Conservation (phyloP, 73 alveolate genomes). For the Diophrys appendiculata region DNA sequence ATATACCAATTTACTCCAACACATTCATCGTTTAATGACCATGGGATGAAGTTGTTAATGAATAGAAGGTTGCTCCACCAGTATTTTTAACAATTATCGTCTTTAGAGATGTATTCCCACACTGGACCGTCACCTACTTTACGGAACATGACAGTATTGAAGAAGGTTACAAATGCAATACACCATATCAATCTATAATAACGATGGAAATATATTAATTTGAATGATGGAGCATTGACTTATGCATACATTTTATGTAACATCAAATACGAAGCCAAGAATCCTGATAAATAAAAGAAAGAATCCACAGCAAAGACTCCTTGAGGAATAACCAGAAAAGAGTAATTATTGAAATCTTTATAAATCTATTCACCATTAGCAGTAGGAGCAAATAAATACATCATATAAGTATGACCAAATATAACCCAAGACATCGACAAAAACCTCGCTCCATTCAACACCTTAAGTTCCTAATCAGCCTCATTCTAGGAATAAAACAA, state of each 20-base stretch:
- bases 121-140: constrained; percentile 39
- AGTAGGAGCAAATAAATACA: background rate
- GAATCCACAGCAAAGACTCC: constrained; percentile 22
- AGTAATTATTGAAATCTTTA: background rate
- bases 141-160: background rate
- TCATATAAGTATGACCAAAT: constrained; percentile 15
- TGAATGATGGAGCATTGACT: background rate
- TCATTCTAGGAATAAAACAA: background rate
- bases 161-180: background rate
- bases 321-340: constrained; percentile 8
- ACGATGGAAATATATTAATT: constrained; percentile 33
- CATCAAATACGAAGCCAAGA: constrained; percentile 2
- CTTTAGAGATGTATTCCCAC: background rate
- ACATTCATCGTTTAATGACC: constrained; percentile 8
- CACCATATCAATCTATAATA: constrained; percentile 9
- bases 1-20: constrained; percentile 38
- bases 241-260: constrained; percentile 1
- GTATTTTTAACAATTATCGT: constrained; percentile 17
- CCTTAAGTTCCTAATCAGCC: background rate
- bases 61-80: constrained; percentile 46
- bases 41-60: constrained; percentile 31
- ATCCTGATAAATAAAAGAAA: constrained; percentile 21
- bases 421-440: constrained; percentile 26
- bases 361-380: background rate
- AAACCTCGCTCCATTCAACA: constrained; percentile 38